Evolutionary conservation across 768 basidiomycete genomes (phyloP).

Genomic region (Lactifluus echinatus): DNA sequence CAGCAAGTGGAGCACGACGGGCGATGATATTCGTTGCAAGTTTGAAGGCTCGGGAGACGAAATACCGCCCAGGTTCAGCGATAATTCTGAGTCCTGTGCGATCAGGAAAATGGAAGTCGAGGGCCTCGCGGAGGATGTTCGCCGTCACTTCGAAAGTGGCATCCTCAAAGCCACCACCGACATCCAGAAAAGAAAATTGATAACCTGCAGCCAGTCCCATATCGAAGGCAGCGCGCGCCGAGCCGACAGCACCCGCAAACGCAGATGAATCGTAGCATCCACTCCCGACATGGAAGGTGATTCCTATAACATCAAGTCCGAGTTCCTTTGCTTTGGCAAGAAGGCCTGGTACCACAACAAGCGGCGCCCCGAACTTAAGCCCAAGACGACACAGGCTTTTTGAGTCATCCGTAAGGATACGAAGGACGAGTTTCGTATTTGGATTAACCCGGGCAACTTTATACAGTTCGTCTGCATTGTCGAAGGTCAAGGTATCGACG

Average conservation of each 20-base stretch:
- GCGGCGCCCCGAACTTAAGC: slow-evolving; percentile 92
- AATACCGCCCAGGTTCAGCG: slow-evolving; percentile 93
- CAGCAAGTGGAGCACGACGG: slow-evolving; percentile 51
- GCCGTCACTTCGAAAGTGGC: slow-evolving; percentile 77
- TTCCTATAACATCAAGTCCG: slow-evolving; percentile 78
- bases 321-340: slow-evolving; percentile 74
- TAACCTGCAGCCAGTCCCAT: slow-evolving; percentile 81
- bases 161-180: slow-evolving; percentile 96
- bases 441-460: slow-evolving; percentile 83
- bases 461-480: slow-evolving; percentile 92
- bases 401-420: slow-evolving; percentile 97
- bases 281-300: slow-evolving; percentile 96
- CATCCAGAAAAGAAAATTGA: slow-evolving; percentile 75
- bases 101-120: slow-evolving; percentile 75
- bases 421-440: slow-evolving; percentile 75
- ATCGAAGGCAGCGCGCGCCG: slow-evolving; percentile 77
- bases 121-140: slow-evolving; percentile 53
- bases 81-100: slow-evolving; percentile 67
- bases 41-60: slow-evolving; percentile 86
- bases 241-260: slow-evolving; percentile 82
- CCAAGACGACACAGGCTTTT: slow-evolving; percentile 91
- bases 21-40: slow-evolving; percentile 93
- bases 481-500: slow-evolving; percentile 95
- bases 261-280: slow-evolving; percentile 91
- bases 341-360: slow-evolving; percentile 69